Evolutionary conservation across 148 eudicot genomes (phyloP).

Genomic region (Arbutus unedo): DNA sequence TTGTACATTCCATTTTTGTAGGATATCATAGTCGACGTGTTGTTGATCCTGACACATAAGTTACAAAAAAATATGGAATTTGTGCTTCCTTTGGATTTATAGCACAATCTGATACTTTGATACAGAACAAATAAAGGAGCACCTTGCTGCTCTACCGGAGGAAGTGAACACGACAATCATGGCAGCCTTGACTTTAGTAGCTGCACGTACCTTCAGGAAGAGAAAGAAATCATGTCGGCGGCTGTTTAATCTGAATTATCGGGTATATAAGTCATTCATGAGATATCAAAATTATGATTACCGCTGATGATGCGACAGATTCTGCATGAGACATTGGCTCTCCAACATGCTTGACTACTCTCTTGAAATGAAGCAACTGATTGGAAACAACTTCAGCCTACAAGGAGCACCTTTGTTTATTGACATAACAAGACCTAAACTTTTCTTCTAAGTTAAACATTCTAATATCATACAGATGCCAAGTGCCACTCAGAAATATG

Average conservation of each 20-base stretch:
- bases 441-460: not conserved
- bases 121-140: not conserved
- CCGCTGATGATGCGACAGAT: constrained; percentile 70
- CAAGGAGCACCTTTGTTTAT: constrained; percentile 14
- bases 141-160: constrained; percentile 65
- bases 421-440: not conserved
- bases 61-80: not conserved
- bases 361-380: constrained; percentile 46
- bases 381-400: constrained; percentile 59
- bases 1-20: not conserved
- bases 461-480: not conserved
- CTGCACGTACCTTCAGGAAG: constrained; percentile 44
- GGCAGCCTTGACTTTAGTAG: constrained; percentile 51
- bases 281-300: constrained; percentile 17
- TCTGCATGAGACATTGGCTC: constrained; percentile 58
- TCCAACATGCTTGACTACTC: constrained; percentile 40
- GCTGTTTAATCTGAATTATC: not conserved
- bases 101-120: not conserved
- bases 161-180: constrained; percentile 54
- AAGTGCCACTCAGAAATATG: not conserved
- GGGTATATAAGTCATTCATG: not conserved
- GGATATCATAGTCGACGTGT: not conserved
- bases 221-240: not conserved
- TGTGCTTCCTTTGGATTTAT: not conserved
- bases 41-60: not conserved